phyloP scores from a whole-genome alignment of 78 protist species.

The Acrasis kona region DNA sequence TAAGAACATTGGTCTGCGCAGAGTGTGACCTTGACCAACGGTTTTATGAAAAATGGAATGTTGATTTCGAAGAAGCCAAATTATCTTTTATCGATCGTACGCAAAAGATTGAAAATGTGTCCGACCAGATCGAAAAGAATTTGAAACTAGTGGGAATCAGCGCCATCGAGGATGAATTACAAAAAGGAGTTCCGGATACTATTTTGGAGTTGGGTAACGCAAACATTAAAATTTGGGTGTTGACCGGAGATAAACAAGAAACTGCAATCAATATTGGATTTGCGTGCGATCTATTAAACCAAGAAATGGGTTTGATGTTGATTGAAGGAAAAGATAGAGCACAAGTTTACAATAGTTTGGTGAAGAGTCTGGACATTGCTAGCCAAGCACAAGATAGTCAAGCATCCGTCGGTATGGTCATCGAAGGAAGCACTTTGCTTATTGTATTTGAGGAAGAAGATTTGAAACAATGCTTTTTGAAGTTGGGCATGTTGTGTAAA shows the following conservation, averaged over 20 bases:
- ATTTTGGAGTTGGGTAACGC: conserved; percentile 51
- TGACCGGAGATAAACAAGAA: conserved; percentile 97
- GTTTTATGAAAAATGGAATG: conserved; percentile 18
- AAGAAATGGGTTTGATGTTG: background rate
- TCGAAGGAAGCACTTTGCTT: background rate
- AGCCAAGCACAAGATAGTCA: background rate
- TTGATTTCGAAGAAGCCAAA: conserved; percentile 31
- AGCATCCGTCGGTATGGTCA: background rate
- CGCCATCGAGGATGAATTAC: conserved; percentile 90
- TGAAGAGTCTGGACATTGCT: background rate
- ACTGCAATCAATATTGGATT: conserved; percentile 88
- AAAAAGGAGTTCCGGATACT: conserved; percentile 70
- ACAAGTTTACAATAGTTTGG: background rate
- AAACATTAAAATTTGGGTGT: conserved; percentile 83
- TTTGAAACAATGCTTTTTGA: background rate
- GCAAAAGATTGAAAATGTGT: conserved; percentile 10
- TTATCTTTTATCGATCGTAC: too few relatives aligned
- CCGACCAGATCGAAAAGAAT: conserved; percentile 51
- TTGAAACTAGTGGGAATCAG: conserved; percentile 71
- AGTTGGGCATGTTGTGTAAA: conserved; percentile 29
- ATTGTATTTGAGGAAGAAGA: background rate
- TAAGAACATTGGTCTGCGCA: conserved; percentile 72
- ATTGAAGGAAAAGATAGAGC: background rate
- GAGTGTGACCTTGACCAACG: conserved; percentile 30
- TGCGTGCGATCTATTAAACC: conserved; percentile 62